Conservation (phyloP, 306 rosid species). For the Quercus dentata region DNA sequence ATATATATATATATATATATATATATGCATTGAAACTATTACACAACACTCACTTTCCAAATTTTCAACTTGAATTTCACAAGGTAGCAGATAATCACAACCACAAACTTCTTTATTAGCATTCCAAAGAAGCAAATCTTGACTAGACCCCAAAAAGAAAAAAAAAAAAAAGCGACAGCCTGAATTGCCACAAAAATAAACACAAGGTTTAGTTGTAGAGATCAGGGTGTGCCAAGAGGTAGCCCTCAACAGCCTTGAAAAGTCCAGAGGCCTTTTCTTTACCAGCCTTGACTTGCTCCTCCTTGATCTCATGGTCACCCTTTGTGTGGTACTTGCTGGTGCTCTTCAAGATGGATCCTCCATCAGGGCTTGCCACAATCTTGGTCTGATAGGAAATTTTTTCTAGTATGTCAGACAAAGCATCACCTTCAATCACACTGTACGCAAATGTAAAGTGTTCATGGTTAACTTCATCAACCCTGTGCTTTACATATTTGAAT, state of each 20-base stretch:
- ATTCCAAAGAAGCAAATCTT: not conserved
- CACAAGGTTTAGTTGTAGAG: not conserved
- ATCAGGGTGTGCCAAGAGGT: constrained; percentile 3
- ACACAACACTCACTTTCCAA: too few species aligned
- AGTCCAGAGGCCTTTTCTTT: not conserved
- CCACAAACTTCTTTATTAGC: not conserved
- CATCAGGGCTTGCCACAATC: constrained; percentile 18
- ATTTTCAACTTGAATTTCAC: too few species aligned
- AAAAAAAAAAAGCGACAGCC: not conserved
- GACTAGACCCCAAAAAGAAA: not conserved
- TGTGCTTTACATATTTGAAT: constrained; percentile 6
- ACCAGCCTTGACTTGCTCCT: not conserved
- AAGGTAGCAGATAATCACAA: too few species aligned
- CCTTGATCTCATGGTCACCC: not conserved
- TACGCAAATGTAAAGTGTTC: constrained; percentile 15
- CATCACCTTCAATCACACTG: constrained; percentile 28
- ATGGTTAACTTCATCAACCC: constrained; percentile 17
- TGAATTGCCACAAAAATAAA: not conserved
- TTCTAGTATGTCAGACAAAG: constrained; percentile 13
- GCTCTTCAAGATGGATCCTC: constrained; percentile 30
- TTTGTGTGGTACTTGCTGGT: constrained; percentile 8
- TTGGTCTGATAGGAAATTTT: constrained; percentile 28
- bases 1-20: too few species aligned
- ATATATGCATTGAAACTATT: too few species aligned
- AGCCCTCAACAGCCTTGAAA: constrained; percentile 4